Evolutionary conservation across 176 grass and related monocot species (phyloP), one percentile per base, ranked within the genome.

Genomic region (Thinopyrum elongatum): DNA sequence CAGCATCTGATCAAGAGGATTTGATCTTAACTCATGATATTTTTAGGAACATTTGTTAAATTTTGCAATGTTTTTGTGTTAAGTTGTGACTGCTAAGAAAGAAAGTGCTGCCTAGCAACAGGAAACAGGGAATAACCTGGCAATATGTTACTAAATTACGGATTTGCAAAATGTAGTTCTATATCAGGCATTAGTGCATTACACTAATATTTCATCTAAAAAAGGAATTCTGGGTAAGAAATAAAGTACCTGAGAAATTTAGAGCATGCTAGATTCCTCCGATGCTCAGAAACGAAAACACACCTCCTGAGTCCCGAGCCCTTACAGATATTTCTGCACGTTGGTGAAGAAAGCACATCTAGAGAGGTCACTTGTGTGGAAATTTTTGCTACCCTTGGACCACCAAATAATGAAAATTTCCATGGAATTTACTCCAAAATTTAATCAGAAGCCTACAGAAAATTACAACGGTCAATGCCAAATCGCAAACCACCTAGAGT

Each of bases 221-320:
- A 10, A 60, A 72, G 19, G n/a, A 30, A 74, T 61, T 49, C 25
- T 46, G 68, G 13, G 6, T 22, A 78, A 65, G 51, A 59, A 72
- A 86, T 36, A 72, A 47, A 53, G 42, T 8, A 81, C 77, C 77
- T 61, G 82, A 2, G 14, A 75, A 80, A 21, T 80, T 75, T 65
- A 81, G 74, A 33, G 34, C 53, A 38, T 71, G 62, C 55, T 42
- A 64, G 66, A 82, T 47, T 86, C 76, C 63, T 86, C 59, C 23
- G 27, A 66, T 60, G 53, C 28, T 8, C 17, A 28, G 57, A 74
- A 89, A 79, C 76, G 70, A 80, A 29, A 73, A 1, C 39, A 78
- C 22, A 64, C 21, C 7, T 31, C 38, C 3, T 73, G 70, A 73
- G 36, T n/a, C n/a, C 41, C 12, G 41, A 42, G 41, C 46, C 47